Evolutionary conservation across 164 flowering plant species (phyloP), one percentile per base, ranked within the genome.

Genomic region (Stephania japonica): DNA sequence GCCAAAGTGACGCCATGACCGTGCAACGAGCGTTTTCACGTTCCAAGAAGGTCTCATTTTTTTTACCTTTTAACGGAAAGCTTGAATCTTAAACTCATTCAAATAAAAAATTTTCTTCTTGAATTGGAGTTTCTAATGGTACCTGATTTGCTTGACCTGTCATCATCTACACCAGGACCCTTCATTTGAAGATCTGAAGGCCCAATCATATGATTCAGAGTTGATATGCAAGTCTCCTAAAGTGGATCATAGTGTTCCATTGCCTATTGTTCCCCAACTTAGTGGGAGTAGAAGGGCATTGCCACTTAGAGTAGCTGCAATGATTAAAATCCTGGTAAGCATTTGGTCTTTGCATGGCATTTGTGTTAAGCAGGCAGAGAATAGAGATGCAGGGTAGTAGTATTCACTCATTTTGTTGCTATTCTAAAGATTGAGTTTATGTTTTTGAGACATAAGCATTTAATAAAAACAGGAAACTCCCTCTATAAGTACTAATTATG

Each of bases 11-110:
- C 88, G 98, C 98, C 32, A 82, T 88, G 85, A 83, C 85, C 50
- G 98, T 96, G 69, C 95, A 93, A 75, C 92, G 83, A 67, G 99
- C 97, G 65, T 96, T 96, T 90, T 74, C 94, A 72, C 76, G 75
- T 56, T 70, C 77, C 42, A 81, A 70, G 74, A 88, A 88, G 92
- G 98, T 91, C 23, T 66, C 24, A 7, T 59, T 24, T 59, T 19
- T 7, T 59, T 24, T 59, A 24, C 6, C 38, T 0, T 32, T 32
- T 32, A 32, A 32, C 4, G 38, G 38, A 32, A 32, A 32, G 38
- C 38, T 0, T 32, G 38, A 59, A 5, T 19, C 10, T 59, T 59
- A 61, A 67, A 67, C 19, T 59, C 65, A 67, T 67, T n/a, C 66
- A 56, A 9, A 32, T 32, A 2, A 32, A 32, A 32, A 32, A 0